Base-by-base conservation (phyloP, 2,329 filamentous ascomycete species). In the Penicillium glabrum region DNA sequence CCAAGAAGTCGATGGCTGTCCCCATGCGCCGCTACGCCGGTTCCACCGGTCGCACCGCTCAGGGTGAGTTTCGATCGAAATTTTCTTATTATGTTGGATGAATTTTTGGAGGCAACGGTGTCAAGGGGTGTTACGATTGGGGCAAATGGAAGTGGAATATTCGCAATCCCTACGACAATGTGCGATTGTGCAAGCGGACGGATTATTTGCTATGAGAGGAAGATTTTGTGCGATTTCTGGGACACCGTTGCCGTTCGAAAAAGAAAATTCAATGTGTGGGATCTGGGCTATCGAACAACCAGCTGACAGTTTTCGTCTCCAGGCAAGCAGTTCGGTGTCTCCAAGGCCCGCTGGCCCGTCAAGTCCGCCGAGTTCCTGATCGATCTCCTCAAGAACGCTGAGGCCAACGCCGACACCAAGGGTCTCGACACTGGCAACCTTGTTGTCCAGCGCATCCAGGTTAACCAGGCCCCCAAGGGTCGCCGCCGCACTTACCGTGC, bases 381-480 rank as follows among this genome's bases (percentile, higher is more conserved):
- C 81, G 90, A 89, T 77, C 91, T 99, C 74, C 90, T 99, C 74
- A 95, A 93, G 87, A 96, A 96, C 83, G 92, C 92, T 70, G 92
- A 96, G 86, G 88, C 92, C 83, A 96, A 96, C 82, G 92, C 92
- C 79, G 93, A 96, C 74, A 90, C 90, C 80, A 96, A 96, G 87
- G 92, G 93, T 75, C 91, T 96, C 76, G 92, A 99, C 83, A 98
- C 93, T 77, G 89, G 88, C 83, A 96, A 96, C 86, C 86, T 99
- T 77, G 83, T 98, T 78, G 90, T 99, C 84, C 97, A 97, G 91
- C 96, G 97, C 90, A 99, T 99, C 84, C 95, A 99, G 86, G 95
- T 99, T 87, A 99, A 99, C 91, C 95, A 99, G 87, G 96, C 95
- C 72, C 95, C 95, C 76, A 98, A 98, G 89, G 93, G 98, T 87